Conservation (phyloP, 2,329 filamentous ascomycete genomes). For the Coniochaeta hoffmannii region DNA sequence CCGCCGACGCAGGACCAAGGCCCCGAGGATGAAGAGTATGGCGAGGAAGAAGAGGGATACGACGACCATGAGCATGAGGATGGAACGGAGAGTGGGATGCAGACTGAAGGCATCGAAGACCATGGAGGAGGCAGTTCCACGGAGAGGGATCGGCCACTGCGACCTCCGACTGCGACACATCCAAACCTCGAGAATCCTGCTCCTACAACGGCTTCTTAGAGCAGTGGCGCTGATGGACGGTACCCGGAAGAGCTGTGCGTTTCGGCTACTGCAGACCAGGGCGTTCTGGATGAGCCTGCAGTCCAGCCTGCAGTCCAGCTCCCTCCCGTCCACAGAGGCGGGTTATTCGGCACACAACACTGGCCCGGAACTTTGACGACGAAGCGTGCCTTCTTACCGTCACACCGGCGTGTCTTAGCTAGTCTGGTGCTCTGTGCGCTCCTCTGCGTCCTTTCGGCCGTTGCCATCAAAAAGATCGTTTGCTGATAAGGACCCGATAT, state of each 20-base stretch:
- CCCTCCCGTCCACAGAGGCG: no score
- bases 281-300: no score
- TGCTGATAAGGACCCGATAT: neutral
- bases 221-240: neutral
- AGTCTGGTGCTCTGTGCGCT: neutral
- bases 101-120: neutral
- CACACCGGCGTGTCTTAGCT: neutral
- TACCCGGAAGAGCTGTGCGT: no score
- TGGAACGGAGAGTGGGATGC: neutral
- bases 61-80: constrained; percentile 5
- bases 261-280: no score
- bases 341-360: no score
- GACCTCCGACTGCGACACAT: neutral
- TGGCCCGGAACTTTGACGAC: no score
- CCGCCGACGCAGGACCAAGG: neutral
- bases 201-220: neutral
- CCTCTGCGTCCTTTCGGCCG: neutral
- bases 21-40: constrained; percentile 14
- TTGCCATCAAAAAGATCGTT: neutral
- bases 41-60: constrained; percentile 16
- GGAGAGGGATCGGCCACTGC: neutral
- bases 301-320: no score
- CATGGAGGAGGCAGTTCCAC: neutral
- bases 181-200: neutral
- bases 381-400: no score